Conservation (phyloP, 192 early-diverging fungal species). For the Podila minutissima region DNA sequence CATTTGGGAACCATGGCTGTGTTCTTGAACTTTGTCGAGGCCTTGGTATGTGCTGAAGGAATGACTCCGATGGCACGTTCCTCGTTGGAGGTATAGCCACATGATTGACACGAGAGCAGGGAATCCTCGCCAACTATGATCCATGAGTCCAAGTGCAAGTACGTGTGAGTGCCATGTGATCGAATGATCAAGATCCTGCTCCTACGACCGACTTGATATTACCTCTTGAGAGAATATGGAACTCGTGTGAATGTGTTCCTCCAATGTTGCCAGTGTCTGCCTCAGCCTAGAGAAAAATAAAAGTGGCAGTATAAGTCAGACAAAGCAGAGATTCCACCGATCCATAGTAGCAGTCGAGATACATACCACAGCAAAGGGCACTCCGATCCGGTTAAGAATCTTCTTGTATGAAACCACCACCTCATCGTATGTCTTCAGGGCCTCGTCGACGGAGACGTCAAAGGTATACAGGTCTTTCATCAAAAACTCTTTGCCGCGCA, state of each 20-base stretch:
- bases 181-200: background rate
- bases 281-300: constrained; percentile 64
- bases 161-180: too few species aligned
- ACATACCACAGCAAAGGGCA: constrained; percentile 79
- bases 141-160: too few species aligned
- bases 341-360: too few species aligned
- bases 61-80: constrained; percentile 71
- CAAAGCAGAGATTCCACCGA: too few species aligned
- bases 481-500: constrained; percentile 91
- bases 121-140: constrained; percentile 83
- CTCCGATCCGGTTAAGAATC: constrained; percentile 80
- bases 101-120: constrained; percentile 73
- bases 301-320: background rate
- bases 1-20: constrained; percentile 18
- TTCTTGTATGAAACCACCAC: constrained; percentile 79
- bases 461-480: constrained; percentile 98
- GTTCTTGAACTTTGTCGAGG: constrained; percentile 37
- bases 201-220: background rate
- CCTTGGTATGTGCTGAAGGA: constrained; percentile 22
- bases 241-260: constrained; percentile 90
- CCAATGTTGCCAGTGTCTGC: constrained; percentile 95
- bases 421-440: constrained; percentile 79
- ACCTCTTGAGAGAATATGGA: constrained; percentile 80
- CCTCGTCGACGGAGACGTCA: constrained; percentile 73
- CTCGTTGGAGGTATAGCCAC: constrained; percentile 88